These are phyloP conservation scores for Somion occarium DNA, from an alignment of 1,284 basidiomycete genomes.

Conservation along the genomic window DNA sequence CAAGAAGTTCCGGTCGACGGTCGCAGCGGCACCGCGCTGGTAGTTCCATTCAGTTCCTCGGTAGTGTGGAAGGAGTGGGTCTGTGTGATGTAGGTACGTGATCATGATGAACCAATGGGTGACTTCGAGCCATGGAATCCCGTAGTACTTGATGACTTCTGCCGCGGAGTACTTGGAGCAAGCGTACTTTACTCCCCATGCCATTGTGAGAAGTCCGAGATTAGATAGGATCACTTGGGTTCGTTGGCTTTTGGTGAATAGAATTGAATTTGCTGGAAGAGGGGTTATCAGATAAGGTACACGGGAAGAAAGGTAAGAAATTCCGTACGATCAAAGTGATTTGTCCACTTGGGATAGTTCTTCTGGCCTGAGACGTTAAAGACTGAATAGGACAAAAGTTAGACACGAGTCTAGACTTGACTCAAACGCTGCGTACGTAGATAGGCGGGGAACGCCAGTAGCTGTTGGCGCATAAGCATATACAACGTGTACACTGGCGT, in stretches of 20 bases:
- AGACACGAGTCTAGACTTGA: not conserved
- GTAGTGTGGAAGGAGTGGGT: slow-evolving; percentile 26
- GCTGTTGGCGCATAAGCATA: slow-evolving; percentile 55
- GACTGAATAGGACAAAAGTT: slow-evolving; percentile 26
- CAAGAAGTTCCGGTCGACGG: slow-evolving; percentile 51
- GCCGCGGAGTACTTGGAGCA: slow-evolving; percentile 28
- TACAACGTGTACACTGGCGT: slow-evolving; percentile 54
- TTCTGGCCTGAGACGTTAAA: slow-evolving; percentile 63
- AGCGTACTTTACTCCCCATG: slow-evolving; percentile 32
- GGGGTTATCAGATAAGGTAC: not conserved
- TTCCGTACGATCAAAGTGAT: slow-evolving; percentile 52
- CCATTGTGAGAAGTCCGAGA: slow-evolving; percentile 44
- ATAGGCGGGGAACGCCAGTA: slow-evolving; percentile 73
- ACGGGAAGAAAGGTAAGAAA: not conserved
- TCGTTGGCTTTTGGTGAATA: slow-evolving; percentile 49
- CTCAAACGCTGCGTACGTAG: slow-evolving; percentile 35
- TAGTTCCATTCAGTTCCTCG: slow-evolving; percentile 42
- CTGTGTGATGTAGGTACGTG: slow-evolving; percentile 58
- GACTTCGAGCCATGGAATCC: slow-evolving; percentile 50
- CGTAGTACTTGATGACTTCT: slow-evolving; percentile 47
- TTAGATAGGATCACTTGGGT: slow-evolving; percentile 49
- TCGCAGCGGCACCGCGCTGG: slow-evolving; percentile 55
- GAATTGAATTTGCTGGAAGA: slow-evolving; percentile 42
- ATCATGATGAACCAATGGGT: slow-evolving; percentile 46
- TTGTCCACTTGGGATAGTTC: slow-evolving; percentile 63